A percentile compares a stretch with the other conserved stretches of the same genome.
These are phyloP conservation scores for Baorangia bicolor DNA, from an alignment of 768 basidiomycete species.

Conservation along the genomic window DNA sequence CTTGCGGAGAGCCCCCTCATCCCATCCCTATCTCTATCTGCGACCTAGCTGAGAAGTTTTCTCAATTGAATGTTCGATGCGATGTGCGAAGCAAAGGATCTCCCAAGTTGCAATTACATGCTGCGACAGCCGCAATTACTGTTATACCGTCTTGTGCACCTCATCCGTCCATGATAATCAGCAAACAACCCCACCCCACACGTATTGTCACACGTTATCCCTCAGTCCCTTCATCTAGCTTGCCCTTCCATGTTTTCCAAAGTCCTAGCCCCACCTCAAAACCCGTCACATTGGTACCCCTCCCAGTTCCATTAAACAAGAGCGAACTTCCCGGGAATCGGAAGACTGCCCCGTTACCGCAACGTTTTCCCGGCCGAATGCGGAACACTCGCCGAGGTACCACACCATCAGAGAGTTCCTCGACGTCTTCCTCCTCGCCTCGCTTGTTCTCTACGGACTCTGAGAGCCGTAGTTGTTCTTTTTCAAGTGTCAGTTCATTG, in stretches of 20 bases:
- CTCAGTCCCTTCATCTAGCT: too few species aligned
- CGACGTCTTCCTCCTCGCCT: constrained; percentile 3
- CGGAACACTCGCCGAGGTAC: not conserved
- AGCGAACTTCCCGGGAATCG: not conserved
- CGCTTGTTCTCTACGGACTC: not conserved
- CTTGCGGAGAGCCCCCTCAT: not conserved
- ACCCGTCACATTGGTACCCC: constrained; percentile 11
- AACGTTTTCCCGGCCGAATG: not conserved
- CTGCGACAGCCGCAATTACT: constrained; percentile 20
- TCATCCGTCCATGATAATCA: constrained; percentile 10
- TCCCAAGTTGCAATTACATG: not conserved
- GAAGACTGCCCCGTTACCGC: constrained; percentile 10
- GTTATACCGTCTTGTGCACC: constrained; percentile 15
- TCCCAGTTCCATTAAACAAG: not conserved
- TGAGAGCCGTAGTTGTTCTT: not conserved
- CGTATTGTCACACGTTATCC: not conserved
- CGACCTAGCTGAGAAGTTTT: constrained; percentile 13
- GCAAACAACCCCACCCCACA: not conserved
- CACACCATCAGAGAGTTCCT: constrained; percentile 8
- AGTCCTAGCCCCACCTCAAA: not conserved
- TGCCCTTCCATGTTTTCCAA: too few species aligned
- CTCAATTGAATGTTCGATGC: constrained; percentile 17
- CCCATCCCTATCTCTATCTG: not conserved
- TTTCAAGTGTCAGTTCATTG: not conserved
- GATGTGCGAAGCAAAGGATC: too few species aligned